These are phyloP conservation scores for Salix koriyanagi DNA, from an alignment of 345 rosid genomes.

Conservation along the genomic window DNA sequence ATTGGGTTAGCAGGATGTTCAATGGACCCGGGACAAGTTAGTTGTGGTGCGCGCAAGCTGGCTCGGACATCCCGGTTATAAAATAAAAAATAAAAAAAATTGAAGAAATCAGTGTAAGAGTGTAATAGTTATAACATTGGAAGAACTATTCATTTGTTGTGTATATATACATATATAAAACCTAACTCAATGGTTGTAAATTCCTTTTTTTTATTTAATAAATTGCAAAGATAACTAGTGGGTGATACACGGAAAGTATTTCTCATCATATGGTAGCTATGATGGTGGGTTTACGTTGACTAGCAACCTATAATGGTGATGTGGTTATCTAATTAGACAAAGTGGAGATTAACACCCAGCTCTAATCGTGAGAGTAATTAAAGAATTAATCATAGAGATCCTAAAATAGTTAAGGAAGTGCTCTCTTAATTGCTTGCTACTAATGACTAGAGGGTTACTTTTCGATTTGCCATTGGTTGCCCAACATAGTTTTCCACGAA, in stretches of 20 bases:
- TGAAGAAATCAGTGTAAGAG: background rate
- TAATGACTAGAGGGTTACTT: background rate
- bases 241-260: background rate
- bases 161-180: too few species aligned
- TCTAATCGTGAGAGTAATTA: background rate
- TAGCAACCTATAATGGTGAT: background rate
- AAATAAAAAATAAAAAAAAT: too few species aligned
- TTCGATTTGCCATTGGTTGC: background rate
- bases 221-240: background rate
- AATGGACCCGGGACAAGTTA: accelerated
- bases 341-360: background rate
- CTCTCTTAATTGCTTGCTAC: background rate
- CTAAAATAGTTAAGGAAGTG: background rate
- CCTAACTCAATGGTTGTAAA: too few species aligned
- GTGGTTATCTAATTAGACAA: background rate
- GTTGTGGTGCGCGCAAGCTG: too few species aligned
- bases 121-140: too few species aligned
- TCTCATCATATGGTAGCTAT: background rate
- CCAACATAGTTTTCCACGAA: constrained; percentile 2
- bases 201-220: background rate
- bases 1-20: too few species aligned
- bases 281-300: background rate
- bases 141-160: too few species aligned
- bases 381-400: background rate
- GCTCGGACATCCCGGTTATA: too few species aligned